These are phyloP conservation scores for Plenodomus lindquistii DNA, from an alignment of 2,329 filamentous ascomycete species.

Conservation along the genomic window DNA sequence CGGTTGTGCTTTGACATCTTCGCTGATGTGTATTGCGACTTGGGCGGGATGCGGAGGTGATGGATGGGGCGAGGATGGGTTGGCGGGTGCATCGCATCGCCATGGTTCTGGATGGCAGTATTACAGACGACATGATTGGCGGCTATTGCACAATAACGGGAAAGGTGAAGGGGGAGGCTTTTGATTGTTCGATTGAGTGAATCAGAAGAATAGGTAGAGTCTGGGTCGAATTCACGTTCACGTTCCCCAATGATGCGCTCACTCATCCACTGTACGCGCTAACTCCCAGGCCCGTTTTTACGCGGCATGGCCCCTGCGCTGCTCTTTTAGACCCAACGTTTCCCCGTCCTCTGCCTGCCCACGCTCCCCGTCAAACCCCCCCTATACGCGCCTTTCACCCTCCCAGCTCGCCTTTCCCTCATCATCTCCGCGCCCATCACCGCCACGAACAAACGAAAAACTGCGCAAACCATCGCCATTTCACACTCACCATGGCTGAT, in stretches of 20 bases:
- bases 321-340: slow-evolving; percentile 15
- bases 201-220: slow-evolving; percentile 5
- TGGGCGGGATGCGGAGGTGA: slow-evolving; percentile 16
- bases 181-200: slow-evolving; percentile 6
- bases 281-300: slow-evolving; percentile 17
- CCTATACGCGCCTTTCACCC: slow-evolving; percentile 16
- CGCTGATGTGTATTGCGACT: not conserved
- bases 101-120: not conserved
- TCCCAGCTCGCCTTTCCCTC: slow-evolving; percentile 11
- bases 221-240: not conserved
- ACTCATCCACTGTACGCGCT: slow-evolving; percentile 23
- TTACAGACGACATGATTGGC: not conserved
- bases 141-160: slow-evolving; percentile 6
- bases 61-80: slow-evolving; percentile 29
- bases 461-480: slow-evolving; percentile 3
- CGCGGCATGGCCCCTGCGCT: slow-evolving; percentile 25
- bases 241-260: slow-evolving; percentile 18
- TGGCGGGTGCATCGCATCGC: slow-evolving; percentile 1
- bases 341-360: slow-evolving; percentile 24
- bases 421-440: slow-evolving; percentile 5
- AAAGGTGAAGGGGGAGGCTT: not conserved
- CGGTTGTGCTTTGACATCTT: slow-evolving; percentile 14
- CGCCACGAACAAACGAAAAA: slow-evolving; percentile 1
- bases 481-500: slow-evolving; percentile 61
- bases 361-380: slow-evolving; percentile 20